phyloP scores from a whole-genome alignment of 2,329 filamentous ascomycete genomes.

The Fusarium proliferatum region DNA sequence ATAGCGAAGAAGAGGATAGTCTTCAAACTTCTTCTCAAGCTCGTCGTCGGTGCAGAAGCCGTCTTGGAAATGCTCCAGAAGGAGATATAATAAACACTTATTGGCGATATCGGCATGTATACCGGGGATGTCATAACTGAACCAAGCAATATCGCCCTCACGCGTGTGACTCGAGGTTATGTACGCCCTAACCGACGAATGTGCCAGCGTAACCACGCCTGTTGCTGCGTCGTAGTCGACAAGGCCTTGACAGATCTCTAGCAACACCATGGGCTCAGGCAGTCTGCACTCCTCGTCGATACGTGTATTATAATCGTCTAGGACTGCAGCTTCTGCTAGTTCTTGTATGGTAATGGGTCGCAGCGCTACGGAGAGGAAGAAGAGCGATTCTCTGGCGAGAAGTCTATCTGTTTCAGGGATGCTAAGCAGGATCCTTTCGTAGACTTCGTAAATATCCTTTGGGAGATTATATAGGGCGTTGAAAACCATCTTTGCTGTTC shows the following conservation, averaged over 20 bases:
- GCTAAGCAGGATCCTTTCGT: not conserved
- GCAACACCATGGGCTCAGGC: rapidly evolving
- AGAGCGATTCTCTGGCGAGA: not conserved
- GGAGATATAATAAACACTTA: not conserved
- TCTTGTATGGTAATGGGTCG: not conserved
- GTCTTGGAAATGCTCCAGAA: not conserved
- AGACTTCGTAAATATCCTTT: not conserved
- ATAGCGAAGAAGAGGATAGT: not conserved
- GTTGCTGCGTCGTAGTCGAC: not conserved
- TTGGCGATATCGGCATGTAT: not conserved
- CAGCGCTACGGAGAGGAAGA: not conserved
- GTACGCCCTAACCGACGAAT: not conserved
- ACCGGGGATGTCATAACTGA: not conserved
- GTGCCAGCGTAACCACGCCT: not conserved
- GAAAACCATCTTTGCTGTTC: not conserved
- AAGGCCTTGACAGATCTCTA: not conserved
- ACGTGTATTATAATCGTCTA: rapidly evolving
- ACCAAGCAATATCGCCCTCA: not conserved
- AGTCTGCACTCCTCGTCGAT: not conserved
- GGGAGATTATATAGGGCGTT: not conserved
- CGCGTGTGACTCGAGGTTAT: not conserved
- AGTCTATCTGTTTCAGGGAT: not conserved
- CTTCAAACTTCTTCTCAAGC: not conserved
- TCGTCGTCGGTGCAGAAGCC: not conserved
- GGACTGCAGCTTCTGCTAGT: not conserved